Evolutionary conservation across 23 red algal species (phyloP).

Genomic region (Cyanidiococcus yangmingshanensis): DNA sequence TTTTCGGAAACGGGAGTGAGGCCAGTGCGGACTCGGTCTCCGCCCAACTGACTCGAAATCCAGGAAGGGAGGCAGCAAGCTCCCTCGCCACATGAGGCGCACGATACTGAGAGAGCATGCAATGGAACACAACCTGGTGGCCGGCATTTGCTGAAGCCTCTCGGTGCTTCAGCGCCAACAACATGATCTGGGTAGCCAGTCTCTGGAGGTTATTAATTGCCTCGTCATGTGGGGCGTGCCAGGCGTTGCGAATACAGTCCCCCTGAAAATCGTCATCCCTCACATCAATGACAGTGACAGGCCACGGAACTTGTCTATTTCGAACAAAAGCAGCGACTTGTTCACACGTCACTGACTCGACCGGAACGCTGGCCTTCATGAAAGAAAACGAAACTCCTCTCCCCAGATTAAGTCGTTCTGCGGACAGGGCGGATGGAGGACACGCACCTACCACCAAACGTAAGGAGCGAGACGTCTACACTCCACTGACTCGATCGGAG

Average conservation of each 20-base stretch:
- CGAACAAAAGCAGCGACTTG: constrained; percentile 5
- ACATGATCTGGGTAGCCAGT: neutral
- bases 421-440: too few relatives aligned
- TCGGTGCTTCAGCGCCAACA: neutral
- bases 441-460: too few relatives aligned
- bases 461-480: too few relatives aligned
- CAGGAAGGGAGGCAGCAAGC: neutral
- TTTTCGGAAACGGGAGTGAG: neutral
- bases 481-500: too few relatives aligned
- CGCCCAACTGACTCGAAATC: neutral
- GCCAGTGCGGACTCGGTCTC: neutral
- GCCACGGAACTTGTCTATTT: neutral
- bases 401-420: too few relatives aligned
- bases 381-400: too few relatives aligned
- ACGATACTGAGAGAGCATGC: neutral
- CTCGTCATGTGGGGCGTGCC: neutral
- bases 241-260: neutral
- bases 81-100: neutral
- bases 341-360: neutral
- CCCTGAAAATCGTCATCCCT: neutral
- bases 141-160: neutral
- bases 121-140: neutral
- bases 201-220: neutral
- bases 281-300: neutral
- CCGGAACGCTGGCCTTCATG: neutral